Percentiles rank a stretch among this genome's conserved stretches.
Evolutionary conservation across 2,329 filamentous ascomycete species (phyloP).

Genomic region (Colletotrichum viniferum): DNA sequence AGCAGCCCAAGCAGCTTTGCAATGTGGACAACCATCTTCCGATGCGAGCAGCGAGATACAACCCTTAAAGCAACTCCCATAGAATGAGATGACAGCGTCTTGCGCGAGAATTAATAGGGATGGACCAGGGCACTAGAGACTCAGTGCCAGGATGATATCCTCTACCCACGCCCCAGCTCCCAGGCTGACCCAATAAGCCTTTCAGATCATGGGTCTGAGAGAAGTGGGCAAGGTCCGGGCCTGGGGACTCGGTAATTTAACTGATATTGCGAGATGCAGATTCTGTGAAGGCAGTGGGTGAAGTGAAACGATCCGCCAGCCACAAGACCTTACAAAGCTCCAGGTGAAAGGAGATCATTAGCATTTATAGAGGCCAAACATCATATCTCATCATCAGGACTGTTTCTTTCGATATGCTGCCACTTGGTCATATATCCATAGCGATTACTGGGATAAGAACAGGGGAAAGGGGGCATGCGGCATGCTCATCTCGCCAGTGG

Average conservation of each 20-base stretch:
- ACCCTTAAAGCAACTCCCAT: background rate
- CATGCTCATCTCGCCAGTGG: background rate
- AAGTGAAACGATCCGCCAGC: background rate
- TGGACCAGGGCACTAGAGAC: background rate
- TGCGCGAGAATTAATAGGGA: background rate
- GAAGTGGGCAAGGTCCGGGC: background rate
- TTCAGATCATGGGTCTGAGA: background rate
- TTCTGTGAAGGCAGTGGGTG: background rate
- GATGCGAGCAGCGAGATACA: background rate
- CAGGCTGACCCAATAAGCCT: background rate
- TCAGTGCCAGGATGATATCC: background rate
- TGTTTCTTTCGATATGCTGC: background rate
- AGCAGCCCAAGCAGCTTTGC: background rate
- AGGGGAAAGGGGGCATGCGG: background rate
- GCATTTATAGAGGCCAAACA: background rate
- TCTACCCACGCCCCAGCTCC: background rate
- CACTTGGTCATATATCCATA: background rate
- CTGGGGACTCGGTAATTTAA: background rate
- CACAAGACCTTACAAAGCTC: background rate
- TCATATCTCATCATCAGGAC: fast-evolving
- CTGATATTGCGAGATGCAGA: background rate
- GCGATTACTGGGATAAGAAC: background rate
- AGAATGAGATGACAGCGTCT: background rate
- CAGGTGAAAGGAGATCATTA: background rate
- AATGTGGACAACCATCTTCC: background rate